These are phyloP conservation scores for Phytophthora foliorum DNA, from an alignment of 352 stramenopile species.

Conservation along the genomic window DNA sequence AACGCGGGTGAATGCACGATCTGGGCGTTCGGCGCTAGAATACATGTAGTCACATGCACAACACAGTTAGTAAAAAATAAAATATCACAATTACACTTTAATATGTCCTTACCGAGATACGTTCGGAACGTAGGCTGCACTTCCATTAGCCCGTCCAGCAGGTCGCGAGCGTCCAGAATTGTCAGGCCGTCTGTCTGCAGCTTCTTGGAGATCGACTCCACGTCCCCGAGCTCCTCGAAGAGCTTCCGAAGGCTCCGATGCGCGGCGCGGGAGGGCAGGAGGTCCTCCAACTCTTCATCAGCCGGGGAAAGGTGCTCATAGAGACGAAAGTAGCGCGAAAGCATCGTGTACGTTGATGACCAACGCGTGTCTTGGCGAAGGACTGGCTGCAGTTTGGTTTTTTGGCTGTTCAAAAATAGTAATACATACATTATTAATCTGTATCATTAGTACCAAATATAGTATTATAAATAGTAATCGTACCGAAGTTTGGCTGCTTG, in stretches of 20 bases:
- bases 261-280: not conserved
- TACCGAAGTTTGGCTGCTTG: not conserved
- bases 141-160: conserved; percentile 4
- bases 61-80: no score
- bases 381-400: no score
- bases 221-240: not conserved
- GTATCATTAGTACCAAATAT: no score
- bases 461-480: no score
- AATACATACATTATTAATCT: no score
- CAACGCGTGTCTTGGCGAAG: conserved; percentile 8
- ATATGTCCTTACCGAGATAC: no score
- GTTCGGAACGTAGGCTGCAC: no score
- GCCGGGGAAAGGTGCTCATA: not conserved
- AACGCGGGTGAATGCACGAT: no score
- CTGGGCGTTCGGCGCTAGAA: no score
- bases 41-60: no score
- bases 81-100: no score
- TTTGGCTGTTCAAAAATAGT: no score
- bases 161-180: not conserved
- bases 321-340: conserved; percentile 1
- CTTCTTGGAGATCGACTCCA: conserved; percentile 14
- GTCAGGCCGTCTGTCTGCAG: not conserved
- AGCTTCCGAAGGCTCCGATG: not conserved
- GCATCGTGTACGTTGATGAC: conserved; percentile 1
- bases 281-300: conserved; percentile 1